Evolutionary conservation across 139 green algal species (phyloP).

Genomic region (Eudorina sp.): DNA sequence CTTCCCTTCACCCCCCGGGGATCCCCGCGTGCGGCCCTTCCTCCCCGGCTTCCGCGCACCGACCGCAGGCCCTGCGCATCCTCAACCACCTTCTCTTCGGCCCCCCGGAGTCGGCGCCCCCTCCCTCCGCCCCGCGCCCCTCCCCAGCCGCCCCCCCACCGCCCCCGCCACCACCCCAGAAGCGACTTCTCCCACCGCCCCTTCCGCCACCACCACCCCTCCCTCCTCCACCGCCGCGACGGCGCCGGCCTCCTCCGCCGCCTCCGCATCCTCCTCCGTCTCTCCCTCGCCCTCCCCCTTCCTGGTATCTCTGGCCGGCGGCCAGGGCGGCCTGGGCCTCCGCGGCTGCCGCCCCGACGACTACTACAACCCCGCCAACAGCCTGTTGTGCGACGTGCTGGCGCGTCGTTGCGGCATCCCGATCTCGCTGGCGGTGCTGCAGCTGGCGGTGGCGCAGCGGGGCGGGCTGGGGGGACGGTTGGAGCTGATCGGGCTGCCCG

Average conservation of each 20-base stretch:
- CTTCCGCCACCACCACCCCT: not conserved
- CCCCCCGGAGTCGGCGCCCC: too few species aligned
- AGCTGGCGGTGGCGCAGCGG: constrained; percentile 66
- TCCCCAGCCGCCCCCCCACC: too few species aligned
- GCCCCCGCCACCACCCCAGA: not conserved
- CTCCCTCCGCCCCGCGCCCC: too few species aligned
- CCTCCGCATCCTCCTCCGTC: too few species aligned
- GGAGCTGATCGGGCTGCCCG: constrained; percentile 51
- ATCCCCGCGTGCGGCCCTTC: too few species aligned
- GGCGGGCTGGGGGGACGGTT: constrained; percentile 51
- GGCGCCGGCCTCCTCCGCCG: not conserved
- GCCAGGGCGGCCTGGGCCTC: constrained; percentile 11
- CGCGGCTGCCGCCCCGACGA: constrained; percentile 9
- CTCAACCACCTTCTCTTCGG: constrained; percentile 66
- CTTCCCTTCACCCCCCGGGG: too few species aligned
- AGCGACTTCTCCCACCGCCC: not conserved
- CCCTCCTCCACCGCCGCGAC: not conserved
- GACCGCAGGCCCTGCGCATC: constrained; percentile 48
- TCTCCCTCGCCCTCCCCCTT: constrained; percentile 7
- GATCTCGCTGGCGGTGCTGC: constrained; percentile 62
- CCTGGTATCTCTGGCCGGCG: constrained; percentile 9
- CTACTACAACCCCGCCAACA: constrained; percentile 72
- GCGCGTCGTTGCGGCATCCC: constrained; percentile 66
- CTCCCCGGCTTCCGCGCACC: too few species aligned
- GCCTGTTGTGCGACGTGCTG: constrained; percentile 60